Base-by-base conservation (phyloP, 1,284 basidiomycete genomes). In the Leucoagaricus sp. region DNA sequence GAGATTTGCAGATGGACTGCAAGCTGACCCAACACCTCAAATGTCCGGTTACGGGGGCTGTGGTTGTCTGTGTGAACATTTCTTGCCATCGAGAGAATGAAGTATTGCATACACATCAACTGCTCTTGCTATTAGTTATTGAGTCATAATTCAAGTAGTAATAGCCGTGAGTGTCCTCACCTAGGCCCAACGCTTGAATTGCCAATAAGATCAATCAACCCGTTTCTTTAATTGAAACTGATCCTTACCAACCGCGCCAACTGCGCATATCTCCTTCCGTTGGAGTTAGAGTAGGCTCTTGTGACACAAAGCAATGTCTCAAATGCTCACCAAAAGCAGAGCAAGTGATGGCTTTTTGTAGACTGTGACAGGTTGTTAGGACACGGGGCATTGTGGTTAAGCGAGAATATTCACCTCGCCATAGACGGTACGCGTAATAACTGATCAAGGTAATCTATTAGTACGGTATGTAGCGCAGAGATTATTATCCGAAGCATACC, bases 361-460 rank as follows among this genome's bases (percentile, higher is more conserved):
- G 13, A 38, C 60, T 63, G 9, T 12, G 10, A 15, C 23, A 53
- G 34, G 33, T 26, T 15, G 31, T 48, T 8, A 33, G 19, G 12
- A 26, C 9, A 12, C 2, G 10, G 15, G 15, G 13, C 4, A 12
- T n/a, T 46, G 28, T 41, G 15, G 42, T 28, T 2, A 12, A 8
- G 6, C 34, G 5, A 2, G 31, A 29, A 19, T 17, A 52, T 58
- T 55, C 31, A 62, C 62, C 47, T 12, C 29, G 31, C 62, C 61
- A 63, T 29, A 65, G 41, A 13, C 53, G 60, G 55, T 55, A 41
- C n/a, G 60, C 55, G 41, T 61, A 64, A 38, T 60, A 63, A 21
- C 62, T 62, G n/a, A n/a, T n/a, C n/a, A n/a, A n/a, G n/a, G n/a
- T n/a, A n/a, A 31, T 12, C 42, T 17, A 13, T 41, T 12, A 26